Evolutionary conservation across 2,329 filamentous ascomycete species (phyloP).

Genomic region (Alternaria metachromatica): DNA sequence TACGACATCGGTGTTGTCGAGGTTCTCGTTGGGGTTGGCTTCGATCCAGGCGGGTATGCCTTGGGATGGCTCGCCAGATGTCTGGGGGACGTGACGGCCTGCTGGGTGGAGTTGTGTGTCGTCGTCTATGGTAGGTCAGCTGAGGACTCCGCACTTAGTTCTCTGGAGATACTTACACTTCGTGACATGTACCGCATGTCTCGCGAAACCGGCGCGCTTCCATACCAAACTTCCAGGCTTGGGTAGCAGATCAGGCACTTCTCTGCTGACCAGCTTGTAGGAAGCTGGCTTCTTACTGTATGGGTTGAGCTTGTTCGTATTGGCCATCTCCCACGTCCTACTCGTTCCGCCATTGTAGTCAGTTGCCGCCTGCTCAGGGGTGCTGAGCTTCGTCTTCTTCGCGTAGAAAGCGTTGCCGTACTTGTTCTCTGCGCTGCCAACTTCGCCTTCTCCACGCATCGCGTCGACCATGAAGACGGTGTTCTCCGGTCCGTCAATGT

Average conservation of each 20-base stretch:
- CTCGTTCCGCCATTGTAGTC: constrained; percentile 83
- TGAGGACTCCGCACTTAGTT: neutral
- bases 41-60: constrained; percentile 79
- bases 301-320: constrained; percentile 82
- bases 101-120: constrained; percentile 86
- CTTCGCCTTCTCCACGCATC: constrained; percentile 70
- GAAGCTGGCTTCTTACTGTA: constrained; percentile 83
- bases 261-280: constrained; percentile 89
- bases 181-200: constrained; percentile 87
- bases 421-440: constrained; percentile 81
- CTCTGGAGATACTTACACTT: constrained; percentile 69
- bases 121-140: constrained; percentile 60
- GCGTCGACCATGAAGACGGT: constrained; percentile 86
- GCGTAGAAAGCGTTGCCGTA: constrained; percentile 93
- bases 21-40: constrained; percentile 68
- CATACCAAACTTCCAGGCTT: constrained; percentile 83
- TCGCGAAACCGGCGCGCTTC: constrained; percentile 87
- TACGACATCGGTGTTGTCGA: constrained; percentile 85
- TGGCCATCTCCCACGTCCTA: constrained; percentile 89
- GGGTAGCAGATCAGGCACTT: constrained; percentile 78
- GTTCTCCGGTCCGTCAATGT: constrained; percentile 84
- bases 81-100: constrained; percentile 86
- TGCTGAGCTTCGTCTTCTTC: constrained; percentile 80
- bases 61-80: constrained; percentile 76
- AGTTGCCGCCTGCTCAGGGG: constrained; percentile 70